Evolutionary conservation across 345 rosid species (phyloP).

Genomic region (Trapa bicornis): DNA sequence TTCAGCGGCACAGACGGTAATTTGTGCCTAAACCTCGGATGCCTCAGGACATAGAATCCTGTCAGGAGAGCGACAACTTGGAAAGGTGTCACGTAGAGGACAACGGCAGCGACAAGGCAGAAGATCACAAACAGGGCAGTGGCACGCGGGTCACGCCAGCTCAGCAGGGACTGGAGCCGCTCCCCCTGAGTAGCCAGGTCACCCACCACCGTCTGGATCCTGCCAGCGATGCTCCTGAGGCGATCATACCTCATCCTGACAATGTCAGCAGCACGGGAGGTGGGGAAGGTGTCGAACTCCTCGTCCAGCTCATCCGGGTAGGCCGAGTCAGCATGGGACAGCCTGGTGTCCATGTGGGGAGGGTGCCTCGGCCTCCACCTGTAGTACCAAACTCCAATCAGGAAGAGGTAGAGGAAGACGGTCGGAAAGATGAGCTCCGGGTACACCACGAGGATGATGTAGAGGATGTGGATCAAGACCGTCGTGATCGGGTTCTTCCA

Average conservation of each 20-base stretch:
- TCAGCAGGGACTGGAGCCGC: constrained; percentile 39
- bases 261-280: constrained; percentile 16
- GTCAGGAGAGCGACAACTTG: constrained; percentile 28
- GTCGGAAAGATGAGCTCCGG: constrained; percentile 20
- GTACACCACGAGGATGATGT: constrained; percentile 18
- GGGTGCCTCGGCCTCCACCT: constrained; percentile 32
- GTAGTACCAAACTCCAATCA: constrained; percentile 25
- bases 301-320: constrained; percentile 30
- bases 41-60: constrained; percentile 40
- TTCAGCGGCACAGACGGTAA: constrained; percentile 47
- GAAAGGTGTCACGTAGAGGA: constrained; percentile 40
- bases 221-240: constrained; percentile 31
- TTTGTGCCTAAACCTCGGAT: constrained; percentile 37
- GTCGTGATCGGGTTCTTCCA: constrained; percentile 37
- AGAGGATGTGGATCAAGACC: constrained; percentile 19
- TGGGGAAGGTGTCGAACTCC: constrained; percentile 40
- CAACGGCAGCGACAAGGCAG: constrained; percentile 39
- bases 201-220: constrained; percentile 19
- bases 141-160: constrained; percentile 63
- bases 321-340: constrained; percentile 23
- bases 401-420: constrained; percentile 27
- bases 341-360: constrained; percentile 26
- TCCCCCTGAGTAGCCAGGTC: constrained; percentile 56
- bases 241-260: constrained; percentile 32
- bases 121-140: constrained; percentile 37